Conservation (phyloP, 805 yeast species). For the Candida maltosa region DNA sequence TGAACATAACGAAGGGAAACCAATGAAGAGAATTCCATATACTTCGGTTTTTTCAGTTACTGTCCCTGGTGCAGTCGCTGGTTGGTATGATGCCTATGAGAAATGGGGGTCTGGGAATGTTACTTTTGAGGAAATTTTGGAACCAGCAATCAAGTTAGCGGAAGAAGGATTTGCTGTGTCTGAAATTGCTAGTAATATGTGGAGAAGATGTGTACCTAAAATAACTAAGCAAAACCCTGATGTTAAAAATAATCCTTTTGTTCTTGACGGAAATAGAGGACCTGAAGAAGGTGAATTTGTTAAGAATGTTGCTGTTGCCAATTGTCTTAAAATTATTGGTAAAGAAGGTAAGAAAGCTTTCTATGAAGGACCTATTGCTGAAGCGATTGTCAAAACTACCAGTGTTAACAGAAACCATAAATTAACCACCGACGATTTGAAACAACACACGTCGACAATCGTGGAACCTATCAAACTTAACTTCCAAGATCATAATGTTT, state of each 20-base stretch:
- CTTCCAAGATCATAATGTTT: constrained; percentile 50
- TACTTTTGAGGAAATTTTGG: constrained; percentile 51
- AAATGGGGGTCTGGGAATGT: constrained; percentile 74
- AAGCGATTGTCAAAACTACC: constrained; percentile 56
- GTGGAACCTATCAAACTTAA: constrained; percentile 62
- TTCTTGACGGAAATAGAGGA: constrained; percentile 29
- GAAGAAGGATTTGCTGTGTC: constrained; percentile 65
- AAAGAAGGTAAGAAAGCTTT: constrained; percentile 60
- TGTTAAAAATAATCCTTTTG: constrained; percentile 26
- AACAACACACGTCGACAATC: constrained; percentile 53
- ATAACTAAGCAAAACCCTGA: constrained; percentile 37
- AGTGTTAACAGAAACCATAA: constrained; percentile 49
- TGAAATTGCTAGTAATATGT: constrained; percentile 49
- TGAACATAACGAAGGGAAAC: constrained; percentile 35
- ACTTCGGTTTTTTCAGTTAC: constrained; percentile 58
- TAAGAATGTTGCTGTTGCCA: constrained; percentile 50
- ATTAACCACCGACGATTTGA: constrained; percentile 53
- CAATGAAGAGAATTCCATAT: constrained; percentile 47
- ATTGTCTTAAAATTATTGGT: constrained; percentile 50
- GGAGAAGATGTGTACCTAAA: constrained; percentile 41
- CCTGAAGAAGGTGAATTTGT: constrained; percentile 62
- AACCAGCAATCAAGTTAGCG: constrained; percentile 68
- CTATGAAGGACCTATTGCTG: constrained; percentile 69
- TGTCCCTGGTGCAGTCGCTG: constrained; percentile 80
- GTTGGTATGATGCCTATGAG: constrained; percentile 69